Percentiles rank a stretch among this genome's conserved stretches.
Conservation (phyloP, 495 filamentous ascomycete genomes). For the Trichoderma orchidacearum region DNA sequence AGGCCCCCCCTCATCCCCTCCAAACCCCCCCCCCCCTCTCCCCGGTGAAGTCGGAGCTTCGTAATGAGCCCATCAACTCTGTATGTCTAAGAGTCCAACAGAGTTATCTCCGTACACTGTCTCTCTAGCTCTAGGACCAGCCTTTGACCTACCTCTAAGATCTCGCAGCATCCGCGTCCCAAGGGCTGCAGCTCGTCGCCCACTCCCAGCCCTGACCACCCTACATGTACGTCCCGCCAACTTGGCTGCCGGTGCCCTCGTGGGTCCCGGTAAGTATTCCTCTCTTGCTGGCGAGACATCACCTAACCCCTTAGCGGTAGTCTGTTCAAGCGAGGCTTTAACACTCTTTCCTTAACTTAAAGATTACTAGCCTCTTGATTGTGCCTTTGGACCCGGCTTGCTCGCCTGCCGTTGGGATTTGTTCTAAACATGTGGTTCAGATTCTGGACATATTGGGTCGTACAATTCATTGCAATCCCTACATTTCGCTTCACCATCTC, state of each 20-base stretch:
- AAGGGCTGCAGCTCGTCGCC: background rate
- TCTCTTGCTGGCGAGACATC: background rate
- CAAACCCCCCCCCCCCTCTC: no score
- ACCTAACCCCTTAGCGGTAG: background rate
- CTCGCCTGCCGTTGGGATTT: background rate
- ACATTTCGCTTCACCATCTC: background rate
- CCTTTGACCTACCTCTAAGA: background rate
- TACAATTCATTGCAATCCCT: background rate
- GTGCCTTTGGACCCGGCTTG: background rate
- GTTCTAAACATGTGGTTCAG: constrained; percentile 1
- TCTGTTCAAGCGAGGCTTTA: background rate
- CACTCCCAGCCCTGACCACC: background rate
- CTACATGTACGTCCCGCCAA: background rate
- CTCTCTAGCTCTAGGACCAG: background rate
- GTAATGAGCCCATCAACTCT: background rate
- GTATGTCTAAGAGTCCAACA: background rate
- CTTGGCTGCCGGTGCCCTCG: background rate
- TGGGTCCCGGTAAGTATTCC: background rate
- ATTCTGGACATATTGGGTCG: background rate
- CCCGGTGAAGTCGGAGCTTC: background rate
- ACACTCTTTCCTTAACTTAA: background rate
- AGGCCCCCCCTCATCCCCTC: background rate
- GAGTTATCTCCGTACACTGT: background rate
- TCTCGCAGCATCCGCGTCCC: background rate
- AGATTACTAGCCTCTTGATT: background rate